Evolutionary conservation across 345 rosid species (phyloP), one percentile per base, ranked within the genome.

Genomic region (Camelina neglecta): DNA sequence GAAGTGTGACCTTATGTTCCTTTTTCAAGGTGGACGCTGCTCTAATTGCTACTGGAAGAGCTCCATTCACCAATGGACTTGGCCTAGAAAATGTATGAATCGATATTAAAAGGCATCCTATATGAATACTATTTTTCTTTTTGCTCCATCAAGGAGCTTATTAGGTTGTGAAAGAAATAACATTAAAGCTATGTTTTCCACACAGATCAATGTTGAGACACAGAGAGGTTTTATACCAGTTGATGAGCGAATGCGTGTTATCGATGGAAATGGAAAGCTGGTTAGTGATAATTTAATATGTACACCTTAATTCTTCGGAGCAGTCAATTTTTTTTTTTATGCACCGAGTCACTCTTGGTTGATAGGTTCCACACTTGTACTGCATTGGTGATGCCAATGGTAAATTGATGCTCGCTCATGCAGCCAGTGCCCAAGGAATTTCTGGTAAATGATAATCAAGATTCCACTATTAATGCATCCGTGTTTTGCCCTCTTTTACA

Each of bases 401-500:
- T 73, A 96, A 93, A 86, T 80, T 96, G 97, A 96, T 96, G 99
- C 98, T 96, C 11, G 99, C 99, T 75, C 99, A 96, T 85, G 93
- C 98, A 47, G 98, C 99, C 47, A 96, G 98, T 80, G 98, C 99
- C 57, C 99, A 96, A 86, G 98, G 99, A 87, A 96, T 96, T 71
- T 96, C 98, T 75, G 99, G 98, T 91, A 80, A 35, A 68, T 70
- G 44, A 41, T 0, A 13, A 51, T 65, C 18, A 13, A 2, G 48
- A 44, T 21, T 7, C 44, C 47, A 26, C 3, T 11, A 31, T 18
- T 16, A 53, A 33, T 47, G 9, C 48, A 56, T 4, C 11, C 49
- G 21, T 6, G 12, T 60, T 33, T 45, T 51, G 12, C 0, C 1
- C 2, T 11, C 2, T 66, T 10, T 41, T 11, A 58, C 51, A 26